phyloP scores from a whole-genome alignment of 345 rosid species.

The Hevea brasiliensis region DNA sequence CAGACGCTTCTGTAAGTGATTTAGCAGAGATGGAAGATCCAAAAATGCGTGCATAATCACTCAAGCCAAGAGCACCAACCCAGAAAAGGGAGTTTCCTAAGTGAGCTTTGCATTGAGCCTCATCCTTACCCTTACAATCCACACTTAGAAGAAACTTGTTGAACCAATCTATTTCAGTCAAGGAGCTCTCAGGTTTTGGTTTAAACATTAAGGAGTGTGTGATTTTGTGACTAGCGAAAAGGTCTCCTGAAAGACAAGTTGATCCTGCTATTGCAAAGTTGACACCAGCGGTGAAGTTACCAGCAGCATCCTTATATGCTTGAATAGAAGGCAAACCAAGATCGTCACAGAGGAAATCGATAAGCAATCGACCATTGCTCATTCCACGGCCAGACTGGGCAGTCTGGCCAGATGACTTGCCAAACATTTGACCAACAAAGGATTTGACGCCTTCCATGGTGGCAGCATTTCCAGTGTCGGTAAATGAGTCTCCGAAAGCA shows the following conservation, averaged over 20 bases:
- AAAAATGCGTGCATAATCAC: constrained; percentile 40
- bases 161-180: constrained; percentile 45
- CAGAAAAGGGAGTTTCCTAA: constrained; percentile 33
- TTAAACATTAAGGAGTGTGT: constrained; percentile 26
- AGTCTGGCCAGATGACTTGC: too few species aligned
- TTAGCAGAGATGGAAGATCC: constrained; percentile 19
- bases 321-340: constrained; percentile 35
- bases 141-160: constrained; percentile 1
- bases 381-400: constrained; percentile 13
- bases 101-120: constrained; percentile 11
- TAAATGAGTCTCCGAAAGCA: constrained; percentile 51
- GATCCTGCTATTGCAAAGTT: constrained; percentile 50
- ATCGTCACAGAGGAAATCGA: constrained; percentile 39
- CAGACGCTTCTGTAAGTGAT: constrained; percentile 24
- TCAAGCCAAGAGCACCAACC: constrained; percentile 46
- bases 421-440: constrained; percentile 8
- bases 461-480: constrained; percentile 47
- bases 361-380: constrained; percentile 36
- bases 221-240: constrained; percentile 5
- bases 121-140: constrained; percentile 19
- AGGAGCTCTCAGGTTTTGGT: constrained; percentile 24
- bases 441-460: constrained; percentile 25
- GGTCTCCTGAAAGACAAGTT: constrained; percentile 28
- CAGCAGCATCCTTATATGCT: constrained; percentile 17
- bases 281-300: constrained; percentile 26